A percentile compares a stretch with the other conserved stretches of the same genome.
Evolutionary conservation across 2,329 filamentous ascomycete species (phyloP).

Genomic region (Microdochium paspali): DNA sequence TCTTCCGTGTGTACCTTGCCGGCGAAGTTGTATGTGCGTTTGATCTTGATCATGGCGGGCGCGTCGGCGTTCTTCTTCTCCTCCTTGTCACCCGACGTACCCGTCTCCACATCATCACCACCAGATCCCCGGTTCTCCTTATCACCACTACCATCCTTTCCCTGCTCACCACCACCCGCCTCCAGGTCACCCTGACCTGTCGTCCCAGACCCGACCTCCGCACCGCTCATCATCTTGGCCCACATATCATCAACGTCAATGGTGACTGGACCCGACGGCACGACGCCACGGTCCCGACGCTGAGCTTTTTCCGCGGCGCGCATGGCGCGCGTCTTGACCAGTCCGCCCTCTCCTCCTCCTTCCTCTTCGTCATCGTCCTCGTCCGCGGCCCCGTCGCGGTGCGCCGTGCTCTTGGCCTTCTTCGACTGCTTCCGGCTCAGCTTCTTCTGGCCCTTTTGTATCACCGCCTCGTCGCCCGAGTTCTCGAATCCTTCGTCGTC

Average conservation of each 20-base stretch:
- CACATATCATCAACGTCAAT: constrained; percentile 64
- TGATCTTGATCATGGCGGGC: constrained; percentile 49
- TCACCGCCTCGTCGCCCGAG: constrained; percentile 64
- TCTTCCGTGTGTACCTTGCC: constrained; percentile 64
- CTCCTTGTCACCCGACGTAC: constrained; percentile 5
- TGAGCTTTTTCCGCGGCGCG: constrained; percentile 57
- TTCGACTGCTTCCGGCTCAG: constrained; percentile 15
- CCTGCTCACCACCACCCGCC: constrained; percentile 4
- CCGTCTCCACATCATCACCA: constrained; percentile 7
- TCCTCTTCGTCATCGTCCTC: constrained; percentile 32
- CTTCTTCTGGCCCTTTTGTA: constrained; percentile 50
- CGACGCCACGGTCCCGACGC: constrained; percentile 31
- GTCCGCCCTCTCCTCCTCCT: constrained; percentile 47
- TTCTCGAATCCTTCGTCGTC: constrained; percentile 49
- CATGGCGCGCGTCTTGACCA: constrained; percentile 66
- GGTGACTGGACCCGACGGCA: constrained; percentile 50
- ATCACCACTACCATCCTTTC: constrained; percentile 7
- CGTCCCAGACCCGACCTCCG: constrained; percentile 18
- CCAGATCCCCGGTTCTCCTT: constrained; percentile 3
- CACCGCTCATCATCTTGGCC: constrained; percentile 51
- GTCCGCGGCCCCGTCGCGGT: constrained; percentile 16
- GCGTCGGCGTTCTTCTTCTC: constrained; percentile 9
- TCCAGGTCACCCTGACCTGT: constrained; percentile 10
- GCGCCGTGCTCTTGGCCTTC: constrained; percentile 37
- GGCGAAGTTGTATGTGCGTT: constrained; percentile 66